These are phyloP conservation scores for Xanthoceras sorbifolium DNA, from an alignment of 345 rosid genomes.

Conservation along the genomic window DNA sequence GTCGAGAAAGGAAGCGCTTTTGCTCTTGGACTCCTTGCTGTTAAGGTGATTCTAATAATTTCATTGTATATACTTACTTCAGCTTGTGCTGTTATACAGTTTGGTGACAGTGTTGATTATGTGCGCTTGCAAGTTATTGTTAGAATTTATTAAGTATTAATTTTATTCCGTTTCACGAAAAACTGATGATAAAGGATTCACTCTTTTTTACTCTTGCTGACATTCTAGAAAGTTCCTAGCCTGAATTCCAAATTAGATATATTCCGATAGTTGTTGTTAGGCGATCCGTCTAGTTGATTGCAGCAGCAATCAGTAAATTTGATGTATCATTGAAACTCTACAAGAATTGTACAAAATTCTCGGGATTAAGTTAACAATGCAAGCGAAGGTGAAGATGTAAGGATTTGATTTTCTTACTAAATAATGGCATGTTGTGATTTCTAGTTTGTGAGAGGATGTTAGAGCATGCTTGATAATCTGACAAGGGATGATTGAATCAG, in stretches of 20 bases:
- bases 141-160: background rate
- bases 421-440: background rate
- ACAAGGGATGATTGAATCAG: background rate
- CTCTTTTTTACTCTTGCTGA: background rate
- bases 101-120: background rate
- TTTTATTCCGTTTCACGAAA: background rate
- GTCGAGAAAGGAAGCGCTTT: slow-evolving; percentile 99
- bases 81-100: background rate
- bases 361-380: background rate
- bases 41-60: slow-evolving; percentile 58
- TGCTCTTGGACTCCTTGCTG: slow-evolving; percentile 93
- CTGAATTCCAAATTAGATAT: background rate
- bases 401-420: background rate
- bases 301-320: background rate
- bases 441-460: background rate
- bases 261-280: background rate
- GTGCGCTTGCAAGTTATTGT: background rate
- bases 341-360: background rate
- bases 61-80: slow-evolving; percentile 7
- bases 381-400: background rate
- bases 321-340: background rate
- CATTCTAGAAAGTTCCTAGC: background rate
- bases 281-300: background rate
- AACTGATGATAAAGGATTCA: background rate
- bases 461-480: background rate